Base-by-base conservation (phyloP, 2,329 filamentous ascomycete species). In the Aureobasidium sp. region DNA sequence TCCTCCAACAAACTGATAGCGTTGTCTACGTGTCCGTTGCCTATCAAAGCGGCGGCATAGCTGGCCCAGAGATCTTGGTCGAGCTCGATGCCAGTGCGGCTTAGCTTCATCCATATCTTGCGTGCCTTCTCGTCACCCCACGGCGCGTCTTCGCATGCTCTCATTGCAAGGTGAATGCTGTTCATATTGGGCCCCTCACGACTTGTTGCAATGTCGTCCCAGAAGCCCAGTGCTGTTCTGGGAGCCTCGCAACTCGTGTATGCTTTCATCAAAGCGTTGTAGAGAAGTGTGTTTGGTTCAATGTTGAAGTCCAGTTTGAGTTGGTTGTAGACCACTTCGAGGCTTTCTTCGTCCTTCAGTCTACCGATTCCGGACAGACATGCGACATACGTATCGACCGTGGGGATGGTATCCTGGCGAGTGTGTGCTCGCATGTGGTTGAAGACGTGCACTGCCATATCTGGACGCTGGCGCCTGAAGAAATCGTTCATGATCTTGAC, bases 251-350 rank as follows among this genome's bases (percentile, higher is more conserved):
- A 89, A 1, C 84, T 82, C 1, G 86, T 84, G 71, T 96, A 93
- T 0, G 90, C 92, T 14, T 94, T 80, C 86, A 99, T 96, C 53
- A 97, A 78, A 0, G 88, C 86, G 69, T 96, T 97, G 68, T 88
- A 85, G 2, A 97, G 79, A 61, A 79, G 80, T 0, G 93, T 97
- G 67, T 83, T 86, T 5, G 87, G 82, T 67, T 92, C 86, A 41
- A 97, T 82, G 45, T 84, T 83, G n/a, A 87, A 82, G 73, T 99
- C 94, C 73, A 97, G 87, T 76, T 96, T 97, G 67, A 97, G 81
- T 84, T 96, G 93, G 71, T 97, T 96, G 77, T 96, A 89, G 2
- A 96, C 84, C 65, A 88, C 84, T 63, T 86, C 84, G 22, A 97
- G 77, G 45, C 85, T 86, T 62, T 89, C 85, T 1, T 72, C 57